Conservation (phyloP, 306 rosid genomes). For the Lathyrus sativus region DNA sequence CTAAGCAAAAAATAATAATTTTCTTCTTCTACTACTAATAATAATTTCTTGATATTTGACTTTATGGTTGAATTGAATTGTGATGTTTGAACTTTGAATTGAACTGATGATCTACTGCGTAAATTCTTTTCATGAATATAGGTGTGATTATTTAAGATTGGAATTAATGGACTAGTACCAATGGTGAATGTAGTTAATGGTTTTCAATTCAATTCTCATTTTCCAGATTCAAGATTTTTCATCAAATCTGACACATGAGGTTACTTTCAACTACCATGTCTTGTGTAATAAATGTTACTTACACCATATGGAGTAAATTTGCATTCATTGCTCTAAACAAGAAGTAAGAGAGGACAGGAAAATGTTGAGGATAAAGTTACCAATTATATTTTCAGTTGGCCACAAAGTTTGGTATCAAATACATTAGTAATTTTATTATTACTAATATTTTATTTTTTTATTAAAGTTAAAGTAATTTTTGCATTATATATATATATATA, state of each 20-base stretch:
- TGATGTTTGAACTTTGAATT: conserved; percentile 27
- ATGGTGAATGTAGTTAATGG: conserved; percentile 18
- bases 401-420: too few species aligned
- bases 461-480: too few species aligned
- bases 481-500: too few species aligned
- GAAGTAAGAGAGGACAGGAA: neutral
- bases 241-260: conserved; percentile 38
- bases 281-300: conserved; percentile 39
- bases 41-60: conserved; percentile 36
- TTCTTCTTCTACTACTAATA: neutral
- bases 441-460: too few species aligned
- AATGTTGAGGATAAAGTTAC: neutral
- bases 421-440: too few species aligned
- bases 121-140: conserved; percentile 38
- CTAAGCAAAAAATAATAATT: conserved; percentile 36
- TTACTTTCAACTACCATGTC: conserved; percentile 51
- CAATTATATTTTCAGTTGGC: neutral
- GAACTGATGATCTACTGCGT: too few species aligned
- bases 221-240: conserved; percentile 14
- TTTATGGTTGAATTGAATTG: conserved; percentile 23
- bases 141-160: conserved; percentile 39
- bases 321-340: conserved; percentile 50
- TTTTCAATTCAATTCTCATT: conserved; percentile 31
- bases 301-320: conserved; percentile 4
- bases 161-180: conserved; percentile 28